Percentiles rank a stretch among this genome's conserved stretches.
Evolutionary conservation across 2,329 filamentous ascomycete species (phyloP).

Genomic region (Arthrinium phaeospermum): DNA sequence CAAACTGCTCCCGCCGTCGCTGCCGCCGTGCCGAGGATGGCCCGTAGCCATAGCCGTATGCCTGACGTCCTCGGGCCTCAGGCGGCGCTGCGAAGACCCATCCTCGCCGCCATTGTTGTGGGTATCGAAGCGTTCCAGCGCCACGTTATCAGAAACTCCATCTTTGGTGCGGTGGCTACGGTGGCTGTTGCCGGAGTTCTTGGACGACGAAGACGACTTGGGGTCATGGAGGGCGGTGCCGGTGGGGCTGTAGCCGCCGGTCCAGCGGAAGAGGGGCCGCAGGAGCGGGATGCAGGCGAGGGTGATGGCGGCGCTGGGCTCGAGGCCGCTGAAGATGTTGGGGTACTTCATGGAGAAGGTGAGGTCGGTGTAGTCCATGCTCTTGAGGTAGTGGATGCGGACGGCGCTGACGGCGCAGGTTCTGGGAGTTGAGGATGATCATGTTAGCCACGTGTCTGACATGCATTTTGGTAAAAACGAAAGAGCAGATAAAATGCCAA

Average conservation of each 20-base stretch:
- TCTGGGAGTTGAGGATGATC: neutral
- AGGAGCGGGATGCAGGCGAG: conserved; percentile 21
- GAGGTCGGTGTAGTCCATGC: conserved; percentile 21
- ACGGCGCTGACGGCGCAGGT: conserved; percentile 19
- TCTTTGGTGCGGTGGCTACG: neutral
- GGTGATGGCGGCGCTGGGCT: conserved; percentile 19
- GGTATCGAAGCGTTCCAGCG: too few relatives aligned
- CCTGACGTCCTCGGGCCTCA: neutral
- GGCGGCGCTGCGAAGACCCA: neutral
- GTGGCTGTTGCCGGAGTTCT: neutral
- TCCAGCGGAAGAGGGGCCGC: conserved; percentile 17
- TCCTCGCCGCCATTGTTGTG: neutral
- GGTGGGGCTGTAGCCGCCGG: conserved; percentile 7
- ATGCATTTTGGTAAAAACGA: too few relatives aligned
- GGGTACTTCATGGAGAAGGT: conserved; percentile 19
- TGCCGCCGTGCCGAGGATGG: neutral
- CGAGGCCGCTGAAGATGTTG: conserved; percentile 20
- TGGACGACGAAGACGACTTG: neutral
- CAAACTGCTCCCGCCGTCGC: neutral
- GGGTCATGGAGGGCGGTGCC: neutral
- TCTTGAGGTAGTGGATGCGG: conserved; percentile 9
- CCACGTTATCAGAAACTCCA: too few relatives aligned
- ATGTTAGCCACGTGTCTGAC: neutral
- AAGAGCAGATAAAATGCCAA: neutral
- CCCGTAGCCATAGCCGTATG: neutral